phyloP scores from a whole-genome alignment of 768 basidiomycete species.

The Termitomyces sp. region DNA sequence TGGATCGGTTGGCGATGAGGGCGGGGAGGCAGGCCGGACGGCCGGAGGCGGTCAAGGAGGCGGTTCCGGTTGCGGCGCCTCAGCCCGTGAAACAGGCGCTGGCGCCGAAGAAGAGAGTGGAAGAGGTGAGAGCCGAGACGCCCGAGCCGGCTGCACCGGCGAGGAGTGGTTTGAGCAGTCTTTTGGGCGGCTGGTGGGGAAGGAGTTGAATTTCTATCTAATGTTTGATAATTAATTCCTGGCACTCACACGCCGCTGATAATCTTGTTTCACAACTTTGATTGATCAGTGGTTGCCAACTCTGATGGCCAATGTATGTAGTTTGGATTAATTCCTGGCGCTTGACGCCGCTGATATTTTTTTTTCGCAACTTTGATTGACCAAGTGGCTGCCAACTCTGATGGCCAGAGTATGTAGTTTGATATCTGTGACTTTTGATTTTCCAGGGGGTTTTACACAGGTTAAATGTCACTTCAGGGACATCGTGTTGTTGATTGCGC shows the following conservation, averaged over 20 bases:
- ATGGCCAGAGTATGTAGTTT: too few relatives aligned
- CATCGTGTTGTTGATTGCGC: background rate
- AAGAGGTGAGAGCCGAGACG: conserved; percentile 44
- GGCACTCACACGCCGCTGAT: too few relatives aligned
- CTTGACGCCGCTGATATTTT: too few relatives aligned
- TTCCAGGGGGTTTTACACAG: too few relatives aligned
- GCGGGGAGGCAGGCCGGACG: conserved; percentile 52
- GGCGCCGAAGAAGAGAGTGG: conserved; percentile 48
- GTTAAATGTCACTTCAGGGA: too few relatives aligned
- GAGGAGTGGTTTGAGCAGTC: conserved; percentile 52
- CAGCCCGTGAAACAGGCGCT: conserved; percentile 36
- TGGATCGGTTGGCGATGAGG: conserved; percentile 66
- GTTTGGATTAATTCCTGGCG: too few relatives aligned
- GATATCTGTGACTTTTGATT: too few relatives aligned
- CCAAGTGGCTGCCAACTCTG: too few relatives aligned
- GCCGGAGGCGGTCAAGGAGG: conserved; percentile 1
- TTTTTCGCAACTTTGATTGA: too few relatives aligned
- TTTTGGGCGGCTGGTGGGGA: conserved; percentile 87
- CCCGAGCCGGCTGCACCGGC: conserved; percentile 41
- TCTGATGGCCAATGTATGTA: background rate
- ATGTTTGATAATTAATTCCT: too few relatives aligned
- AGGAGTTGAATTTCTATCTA: conserved; percentile 21
- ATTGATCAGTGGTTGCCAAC: background rate
- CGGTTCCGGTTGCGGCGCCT: conserved; percentile 16
- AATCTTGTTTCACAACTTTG: background rate